Conservation (phyloP, 257 asterid genomes). For the Petunia secreta region DNA sequence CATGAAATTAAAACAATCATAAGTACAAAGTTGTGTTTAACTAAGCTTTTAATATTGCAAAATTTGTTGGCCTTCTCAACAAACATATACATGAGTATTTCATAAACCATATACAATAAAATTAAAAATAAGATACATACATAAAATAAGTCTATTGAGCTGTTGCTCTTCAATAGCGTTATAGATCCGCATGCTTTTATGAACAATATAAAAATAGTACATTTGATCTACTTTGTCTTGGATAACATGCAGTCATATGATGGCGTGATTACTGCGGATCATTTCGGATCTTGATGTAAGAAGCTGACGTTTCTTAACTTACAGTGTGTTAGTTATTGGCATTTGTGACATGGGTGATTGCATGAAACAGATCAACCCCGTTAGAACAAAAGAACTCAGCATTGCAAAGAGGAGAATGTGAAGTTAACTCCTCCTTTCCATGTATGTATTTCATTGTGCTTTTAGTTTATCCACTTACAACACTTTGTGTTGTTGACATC, state of each 20-base stretch:
- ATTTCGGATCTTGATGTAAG: slow-evolving; percentile 99
- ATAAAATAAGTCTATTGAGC: no score
- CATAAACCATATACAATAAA: no score
- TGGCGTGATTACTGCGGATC: slow-evolving; percentile 99
- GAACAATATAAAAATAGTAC: background rate
- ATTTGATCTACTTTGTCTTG: slow-evolving; percentile 10
- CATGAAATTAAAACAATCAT: no score
- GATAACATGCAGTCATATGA: slow-evolving; percentile 79
- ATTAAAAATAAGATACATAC: no score
- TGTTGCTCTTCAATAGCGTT: no score
- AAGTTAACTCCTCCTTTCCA: slow-evolving; percentile 95
- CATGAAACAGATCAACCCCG: slow-evolving; percentile 82
- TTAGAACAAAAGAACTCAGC: slow-evolving; percentile 74
- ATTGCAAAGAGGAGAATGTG: slow-evolving; percentile 88
- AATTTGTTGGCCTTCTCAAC: no score
- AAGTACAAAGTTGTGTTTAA: no score
- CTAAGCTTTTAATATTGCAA: no score
- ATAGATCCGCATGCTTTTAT: no score
- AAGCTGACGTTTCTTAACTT: slow-evolving; percentile 14
- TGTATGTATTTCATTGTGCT: slow-evolving; percentile 48
- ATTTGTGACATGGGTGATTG: slow-evolving; percentile 30
- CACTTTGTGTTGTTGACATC: background rate
- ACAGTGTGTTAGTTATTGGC: background rate
- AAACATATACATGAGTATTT: no score
- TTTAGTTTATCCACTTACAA: background rate